phyloP scores from a whole-genome alignment of 768 basidiomycete genomes.

The Guyanaporus albipodus region DNA sequence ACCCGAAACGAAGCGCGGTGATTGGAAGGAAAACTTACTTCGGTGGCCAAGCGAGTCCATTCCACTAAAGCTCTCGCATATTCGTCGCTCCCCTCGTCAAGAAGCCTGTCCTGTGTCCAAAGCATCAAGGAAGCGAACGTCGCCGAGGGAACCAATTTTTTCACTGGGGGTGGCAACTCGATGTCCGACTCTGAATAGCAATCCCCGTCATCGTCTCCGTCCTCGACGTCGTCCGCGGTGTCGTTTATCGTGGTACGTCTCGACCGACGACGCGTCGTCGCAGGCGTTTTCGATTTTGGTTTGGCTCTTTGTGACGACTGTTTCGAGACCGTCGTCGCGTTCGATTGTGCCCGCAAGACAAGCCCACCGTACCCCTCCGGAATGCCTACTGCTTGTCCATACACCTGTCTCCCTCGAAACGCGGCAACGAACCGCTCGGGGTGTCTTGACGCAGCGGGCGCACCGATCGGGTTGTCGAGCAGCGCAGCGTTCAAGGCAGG shows the following conservation, averaged over 20 bases:
- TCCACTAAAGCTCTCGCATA: slow-evolving; percentile 65
- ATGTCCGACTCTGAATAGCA: slow-evolving; percentile 4
- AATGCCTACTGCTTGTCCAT: slow-evolving; percentile 57
- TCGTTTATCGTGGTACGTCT: slow-evolving; percentile 29
- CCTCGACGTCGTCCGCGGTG: slow-evolving; percentile 24
- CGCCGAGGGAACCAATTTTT: slow-evolving; percentile 43
- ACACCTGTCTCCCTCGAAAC: slow-evolving; percentile 73
- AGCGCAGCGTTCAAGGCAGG: background rate
- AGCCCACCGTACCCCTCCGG: slow-evolving; percentile 69
- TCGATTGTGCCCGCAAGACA: slow-evolving; percentile 41
- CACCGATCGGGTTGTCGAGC: background rate
- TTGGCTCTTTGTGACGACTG: slow-evolving; percentile 1
- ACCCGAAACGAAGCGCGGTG: background rate
- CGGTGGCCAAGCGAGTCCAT: slow-evolving; percentile 62
- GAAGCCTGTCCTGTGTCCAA: slow-evolving; percentile 71
- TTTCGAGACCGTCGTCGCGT: slow-evolving; percentile 17
- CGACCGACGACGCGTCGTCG: slow-evolving; percentile 11
- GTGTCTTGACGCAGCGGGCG: background rate
- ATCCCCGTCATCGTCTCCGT: slow-evolving; percentile 22
- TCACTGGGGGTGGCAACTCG: slow-evolving; percentile 13
- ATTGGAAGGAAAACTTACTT: slow-evolving; percentile 42
- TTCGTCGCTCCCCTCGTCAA: slow-evolving; percentile 68
- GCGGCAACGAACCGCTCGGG: slow-evolving; percentile 44
- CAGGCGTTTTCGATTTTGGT: slow-evolving; percentile 13
- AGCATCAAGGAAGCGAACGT: slow-evolving; percentile 66